phyloP scores from a whole-genome alignment of 441 rosid genomes.

The Mallotus repandus region DNA sequence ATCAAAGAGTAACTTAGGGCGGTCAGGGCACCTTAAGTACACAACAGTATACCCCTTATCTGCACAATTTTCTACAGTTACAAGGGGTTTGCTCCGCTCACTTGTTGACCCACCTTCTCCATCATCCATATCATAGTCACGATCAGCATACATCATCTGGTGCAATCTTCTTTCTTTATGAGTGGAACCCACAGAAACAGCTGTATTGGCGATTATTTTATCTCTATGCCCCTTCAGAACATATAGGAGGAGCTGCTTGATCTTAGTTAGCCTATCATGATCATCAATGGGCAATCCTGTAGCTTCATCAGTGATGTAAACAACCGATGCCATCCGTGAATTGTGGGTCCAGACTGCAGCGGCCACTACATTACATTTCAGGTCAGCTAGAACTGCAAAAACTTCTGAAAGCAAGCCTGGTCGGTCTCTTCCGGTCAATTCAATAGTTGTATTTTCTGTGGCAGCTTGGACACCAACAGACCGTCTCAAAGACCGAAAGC shows the following conservation, averaged over 20 bases:
- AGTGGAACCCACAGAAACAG: conserved; percentile 69
- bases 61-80: conserved; percentile 56
- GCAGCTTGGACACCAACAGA: conserved; percentile 67
- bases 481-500: conserved; percentile 62
- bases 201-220: conserved; percentile 60
- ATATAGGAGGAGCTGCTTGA: conserved; percentile 60
- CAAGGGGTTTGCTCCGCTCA: conserved; percentile 41
- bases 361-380: conserved; percentile 69
- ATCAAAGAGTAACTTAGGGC: conserved; percentile 75
- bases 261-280: conserved; percentile 49
- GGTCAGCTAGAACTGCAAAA: conserved; percentile 72
- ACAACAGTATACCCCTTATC: conserved; percentile 79
- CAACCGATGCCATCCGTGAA: conserved; percentile 83
- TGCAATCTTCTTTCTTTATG: conserved; percentile 78
- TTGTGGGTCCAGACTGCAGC: conserved; percentile 93
- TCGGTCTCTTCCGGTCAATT: conserved; percentile 73
- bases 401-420: conserved; percentile 83
- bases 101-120: conserved; percentile 34
- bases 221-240: conserved; percentile 68
- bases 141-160: conserved; percentile 89
- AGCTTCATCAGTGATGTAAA: conserved; percentile 58
- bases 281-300: conserved; percentile 57
- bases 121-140: conserved; percentile 57
- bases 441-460: conserved; percentile 57
- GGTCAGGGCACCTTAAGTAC: conserved; percentile 67